phyloP scores from a whole-genome alignment of 108 stramenopile genomes.

The Cyclotella atomus region DNA sequence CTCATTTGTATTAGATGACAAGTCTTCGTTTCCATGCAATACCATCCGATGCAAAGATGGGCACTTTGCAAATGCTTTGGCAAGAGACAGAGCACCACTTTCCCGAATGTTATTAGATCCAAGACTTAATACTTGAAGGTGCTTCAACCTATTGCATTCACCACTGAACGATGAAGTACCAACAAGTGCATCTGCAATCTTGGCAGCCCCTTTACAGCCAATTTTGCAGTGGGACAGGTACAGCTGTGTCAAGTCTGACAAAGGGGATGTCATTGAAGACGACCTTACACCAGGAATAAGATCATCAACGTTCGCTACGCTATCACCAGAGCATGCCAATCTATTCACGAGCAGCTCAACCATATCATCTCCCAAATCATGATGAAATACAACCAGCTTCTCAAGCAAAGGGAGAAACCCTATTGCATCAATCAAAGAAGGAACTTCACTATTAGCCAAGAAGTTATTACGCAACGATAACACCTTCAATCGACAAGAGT shows the following conservation, averaged over 20 bases:
- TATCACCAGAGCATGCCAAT: neutral
- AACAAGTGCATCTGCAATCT: constrained; percentile 18
- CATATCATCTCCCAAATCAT: constrained; percentile 24
- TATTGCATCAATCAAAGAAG: constrained; percentile 14
- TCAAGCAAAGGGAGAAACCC: constrained; percentile 6
- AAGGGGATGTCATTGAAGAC: no score
- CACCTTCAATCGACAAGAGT: constrained; percentile 7
- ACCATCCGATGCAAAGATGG: constrained; percentile 26
- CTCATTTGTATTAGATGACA: neutral
- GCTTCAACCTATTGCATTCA: constrained; percentile 10
- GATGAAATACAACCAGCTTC: constrained; percentile 24
- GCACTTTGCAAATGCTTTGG: constrained; percentile 18
- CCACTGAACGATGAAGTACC: neutral
- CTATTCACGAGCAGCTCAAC: constrained; percentile 10
- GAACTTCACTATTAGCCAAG: constrained; percentile 11
- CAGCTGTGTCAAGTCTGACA: constrained; percentile 19
- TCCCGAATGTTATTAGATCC: constrained; percentile 31
- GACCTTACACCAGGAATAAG: no score
- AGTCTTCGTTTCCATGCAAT: constrained; percentile 19
- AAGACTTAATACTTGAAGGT: constrained; percentile 29
- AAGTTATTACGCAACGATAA: constrained; percentile 26
- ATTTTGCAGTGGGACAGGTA: constrained; percentile 37
- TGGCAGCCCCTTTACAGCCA: constrained; percentile 19
- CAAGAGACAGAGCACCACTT: constrained; percentile 11
- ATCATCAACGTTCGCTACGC: neutral